Evolutionary conservation across 2,329 filamentous ascomycete genomes (phyloP).

Genomic region (Diaporthe longicolla): DNA sequence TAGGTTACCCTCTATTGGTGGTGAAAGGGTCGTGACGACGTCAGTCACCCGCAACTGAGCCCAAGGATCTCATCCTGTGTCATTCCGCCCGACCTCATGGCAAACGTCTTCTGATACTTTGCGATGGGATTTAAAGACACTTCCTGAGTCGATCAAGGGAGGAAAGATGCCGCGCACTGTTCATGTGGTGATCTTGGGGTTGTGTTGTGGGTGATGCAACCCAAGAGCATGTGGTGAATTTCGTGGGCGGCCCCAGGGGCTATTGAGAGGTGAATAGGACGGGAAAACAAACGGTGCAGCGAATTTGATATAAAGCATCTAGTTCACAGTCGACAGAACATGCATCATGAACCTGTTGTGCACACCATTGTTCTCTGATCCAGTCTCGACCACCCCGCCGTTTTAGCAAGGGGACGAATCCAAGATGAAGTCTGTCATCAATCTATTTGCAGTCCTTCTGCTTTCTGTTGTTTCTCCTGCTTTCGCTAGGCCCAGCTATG

Average conservation of each 20-base stretch:
- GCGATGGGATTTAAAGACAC: background rate
- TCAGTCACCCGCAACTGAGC: background rate
- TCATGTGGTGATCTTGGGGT: background rate
- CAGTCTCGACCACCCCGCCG: background rate
- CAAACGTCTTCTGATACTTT: background rate
- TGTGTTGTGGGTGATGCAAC: background rate
- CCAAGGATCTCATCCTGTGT: background rate
- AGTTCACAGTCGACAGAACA: background rate
- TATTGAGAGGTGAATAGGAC: background rate
- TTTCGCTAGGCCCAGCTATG: slow-evolving; percentile 8
- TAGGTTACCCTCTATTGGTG: background rate
- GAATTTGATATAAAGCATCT: background rate
- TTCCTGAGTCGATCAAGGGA: background rate
- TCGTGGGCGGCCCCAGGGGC: background rate
- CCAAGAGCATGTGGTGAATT: background rate
- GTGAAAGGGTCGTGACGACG: background rate
- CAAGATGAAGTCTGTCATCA: slow-evolving; percentile 4
- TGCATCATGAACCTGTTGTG: background rate
- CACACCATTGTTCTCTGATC: background rate
- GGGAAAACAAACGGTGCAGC: background rate
- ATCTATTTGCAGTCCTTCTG: background rate
- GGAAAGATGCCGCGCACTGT: background rate
- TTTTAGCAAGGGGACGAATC: background rate
- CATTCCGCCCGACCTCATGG: background rate
- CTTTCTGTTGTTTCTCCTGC: background rate